Evolutionary conservation across 2,329 filamentous ascomycete species (phyloP), one percentile per base, ranked within the genome.

Genomic region (Endocalyx cinctus): DNA sequence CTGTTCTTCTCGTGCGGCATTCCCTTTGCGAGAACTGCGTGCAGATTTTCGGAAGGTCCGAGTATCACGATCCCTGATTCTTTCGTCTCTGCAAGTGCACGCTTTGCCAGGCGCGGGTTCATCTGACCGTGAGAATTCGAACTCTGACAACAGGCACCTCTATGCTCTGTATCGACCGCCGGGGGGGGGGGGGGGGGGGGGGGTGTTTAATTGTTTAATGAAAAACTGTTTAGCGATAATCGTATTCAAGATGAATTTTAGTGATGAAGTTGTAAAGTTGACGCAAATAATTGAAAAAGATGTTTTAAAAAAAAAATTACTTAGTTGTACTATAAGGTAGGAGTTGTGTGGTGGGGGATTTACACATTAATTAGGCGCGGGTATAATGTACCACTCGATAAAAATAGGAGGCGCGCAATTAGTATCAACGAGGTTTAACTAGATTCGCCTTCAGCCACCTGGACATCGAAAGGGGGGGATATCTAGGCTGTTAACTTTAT

Each of bases 91-190:
- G 8, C 20, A 8, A 23, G 8, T 23, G 20, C 17, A 28, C 4
- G 25, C 23, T 36, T 14, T 36, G 25, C 10, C 23, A 36, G 22
- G 14, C 17, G 22, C 29, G 18, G 17, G 17, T 12, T 11, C 17
- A 36, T 14, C 12, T 36, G 8, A 25, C 20, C 29, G 34, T 36
- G 11, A 22, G 23, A 14, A 14, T 36, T 17, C 34, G 34, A 8
- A 28, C 34, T 17, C 34, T 18, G 16, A 36, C 29, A 17, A 29
- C 34, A 14, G 34, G 34, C 19, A 12, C 31, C 22, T 28, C 22
- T 12, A 37, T 37, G 6, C 14, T 37, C 4, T 37, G 19, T 13
- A 37, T 17, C 18, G 30, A 12, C n/a, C n/a, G 27, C 6, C n/a
- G 26, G 22, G 12, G 13, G 18, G 13, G 25, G 10, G 26, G 26